Conservation (phyloP, 306 rosid genomes). For the Cucurbita pepo region DNA sequence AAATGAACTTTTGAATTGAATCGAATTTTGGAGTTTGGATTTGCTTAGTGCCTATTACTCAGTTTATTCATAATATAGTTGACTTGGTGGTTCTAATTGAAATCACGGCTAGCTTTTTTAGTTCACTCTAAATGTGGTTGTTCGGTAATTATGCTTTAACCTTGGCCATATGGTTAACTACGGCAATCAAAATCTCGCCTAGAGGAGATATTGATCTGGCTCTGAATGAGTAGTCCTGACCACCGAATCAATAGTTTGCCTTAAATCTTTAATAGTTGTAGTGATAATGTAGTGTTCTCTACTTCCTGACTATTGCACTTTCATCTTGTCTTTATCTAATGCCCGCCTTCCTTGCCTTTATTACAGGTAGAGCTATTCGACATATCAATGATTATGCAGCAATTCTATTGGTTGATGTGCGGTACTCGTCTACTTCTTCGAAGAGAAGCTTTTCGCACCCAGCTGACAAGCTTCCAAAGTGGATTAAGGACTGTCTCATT, state of each 20-base stretch:
- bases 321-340: background rate
- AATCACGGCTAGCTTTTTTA: background rate
- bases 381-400: slow-evolving; percentile 88
- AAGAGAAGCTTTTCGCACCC: slow-evolving; percentile 41
- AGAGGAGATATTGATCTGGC: background rate
- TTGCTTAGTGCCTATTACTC: background rate
- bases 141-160: background rate
- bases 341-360: background rate
- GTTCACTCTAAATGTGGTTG: background rate
- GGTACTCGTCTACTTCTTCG: slow-evolving; percentile 60
- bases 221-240: background rate
- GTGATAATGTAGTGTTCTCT: background rate
- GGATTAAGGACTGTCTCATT: slow-evolving; percentile 68
- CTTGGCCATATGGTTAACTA: background rate
- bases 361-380: slow-evolving; percentile 82
- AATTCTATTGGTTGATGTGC: slow-evolving; percentile 52
- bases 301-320: background rate
- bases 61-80: background rate
- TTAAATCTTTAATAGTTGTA: background rate
- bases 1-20: background rate
- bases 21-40: background rate
- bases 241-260: background rate
- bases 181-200: background rate
- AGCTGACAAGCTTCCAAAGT: slow-evolving; percentile 64
- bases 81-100: background rate